A percentile compares a stretch with the other conserved stretches of the same genome.
phyloP scores from a whole-genome alignment of 345 rosid species.

The Citrus cavaleriei region DNA sequence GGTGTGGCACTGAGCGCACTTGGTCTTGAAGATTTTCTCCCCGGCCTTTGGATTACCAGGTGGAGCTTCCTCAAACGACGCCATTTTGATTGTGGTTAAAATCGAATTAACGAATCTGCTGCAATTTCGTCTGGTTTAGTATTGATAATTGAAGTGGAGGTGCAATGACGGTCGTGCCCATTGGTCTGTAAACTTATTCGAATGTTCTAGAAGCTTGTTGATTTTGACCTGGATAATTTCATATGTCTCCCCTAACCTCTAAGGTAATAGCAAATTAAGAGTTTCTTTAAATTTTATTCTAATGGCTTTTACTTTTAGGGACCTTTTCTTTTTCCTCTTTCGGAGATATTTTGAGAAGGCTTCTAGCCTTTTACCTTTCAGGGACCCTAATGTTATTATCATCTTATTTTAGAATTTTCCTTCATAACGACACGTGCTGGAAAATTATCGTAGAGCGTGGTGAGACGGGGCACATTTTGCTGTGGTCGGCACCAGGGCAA shows the following conservation, averaged over 20 bases:
- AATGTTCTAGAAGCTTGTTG: neutral
- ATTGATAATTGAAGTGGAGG: neutral
- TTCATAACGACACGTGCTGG: neutral
- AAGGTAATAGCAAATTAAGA: too few species aligned
- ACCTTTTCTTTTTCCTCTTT: too few species aligned
- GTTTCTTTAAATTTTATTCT: too few species aligned
- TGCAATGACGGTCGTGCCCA: neutral
- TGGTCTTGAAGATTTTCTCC: conserved; percentile 68
- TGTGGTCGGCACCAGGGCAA: neutral
- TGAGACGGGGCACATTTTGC: neutral
- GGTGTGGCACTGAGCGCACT: conserved; percentile 77
- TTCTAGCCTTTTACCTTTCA: too few species aligned
- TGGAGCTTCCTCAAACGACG: conserved; percentile 61
- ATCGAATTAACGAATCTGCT: neutral
- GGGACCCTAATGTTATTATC: too few species aligned
- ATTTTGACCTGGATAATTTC: neutral
- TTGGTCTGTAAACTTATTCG: neutral
- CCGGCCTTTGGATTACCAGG: conserved; percentile 54
- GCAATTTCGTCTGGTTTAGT: neutral
- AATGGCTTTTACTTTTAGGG: too few species aligned
- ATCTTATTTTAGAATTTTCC: too few species aligned
- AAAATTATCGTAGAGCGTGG: neutral
- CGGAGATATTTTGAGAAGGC: too few species aligned
- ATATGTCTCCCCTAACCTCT: too few species aligned
- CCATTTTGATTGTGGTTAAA: conserved; percentile 28